phyloP scores from a whole-genome alignment of 768 basidiomycete genomes.

The Mycena kentingensis region DNA sequence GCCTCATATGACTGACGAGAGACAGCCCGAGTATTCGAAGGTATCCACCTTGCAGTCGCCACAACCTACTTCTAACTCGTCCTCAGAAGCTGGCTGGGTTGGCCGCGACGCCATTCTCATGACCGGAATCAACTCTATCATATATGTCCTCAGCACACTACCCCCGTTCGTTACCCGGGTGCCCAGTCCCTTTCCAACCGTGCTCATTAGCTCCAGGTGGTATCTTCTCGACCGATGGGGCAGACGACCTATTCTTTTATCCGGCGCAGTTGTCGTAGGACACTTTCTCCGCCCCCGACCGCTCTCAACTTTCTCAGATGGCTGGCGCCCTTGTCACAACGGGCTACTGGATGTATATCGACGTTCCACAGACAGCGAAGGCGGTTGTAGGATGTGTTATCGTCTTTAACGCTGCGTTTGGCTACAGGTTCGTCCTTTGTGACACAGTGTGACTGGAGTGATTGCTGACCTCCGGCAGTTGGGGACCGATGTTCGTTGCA shows the following conservation, averaged over 20 bases:
- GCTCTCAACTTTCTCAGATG: constrained; percentile 55
- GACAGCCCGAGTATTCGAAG: constrained; percentile 87
- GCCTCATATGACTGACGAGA: constrained; percentile 7
- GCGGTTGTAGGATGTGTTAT: constrained; percentile 90
- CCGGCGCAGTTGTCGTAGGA: constrained; percentile 78
- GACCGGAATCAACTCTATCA: constrained; percentile 90
- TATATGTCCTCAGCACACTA: constrained; percentile 77
- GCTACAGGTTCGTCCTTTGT: constrained; percentile 59
- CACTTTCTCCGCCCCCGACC: background rate
- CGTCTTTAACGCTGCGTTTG: constrained; percentile 91
- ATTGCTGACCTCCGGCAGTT: constrained; percentile 40
- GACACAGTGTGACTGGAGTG: background rate
- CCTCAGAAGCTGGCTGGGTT: constrained; percentile 89
- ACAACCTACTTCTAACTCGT: background rate
- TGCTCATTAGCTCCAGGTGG: too few relatives aligned
- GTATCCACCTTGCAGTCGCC: constrained; percentile 38
- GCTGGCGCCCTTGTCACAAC: constrained; percentile 74
- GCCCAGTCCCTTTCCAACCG: too few relatives aligned
- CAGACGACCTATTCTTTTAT: constrained; percentile 80
- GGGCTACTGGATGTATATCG: constrained; percentile 94
- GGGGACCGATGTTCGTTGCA: constrained; percentile 89
- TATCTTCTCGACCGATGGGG: constrained; percentile 93
- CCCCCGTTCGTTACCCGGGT: constrained; percentile 63
- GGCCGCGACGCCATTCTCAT: constrained; percentile 92
- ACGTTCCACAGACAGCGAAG: constrained; percentile 79